phyloP scores from a whole-genome alignment of 2,329 filamentous ascomycete genomes.

The Fusarium brachygibbosum region DNA sequence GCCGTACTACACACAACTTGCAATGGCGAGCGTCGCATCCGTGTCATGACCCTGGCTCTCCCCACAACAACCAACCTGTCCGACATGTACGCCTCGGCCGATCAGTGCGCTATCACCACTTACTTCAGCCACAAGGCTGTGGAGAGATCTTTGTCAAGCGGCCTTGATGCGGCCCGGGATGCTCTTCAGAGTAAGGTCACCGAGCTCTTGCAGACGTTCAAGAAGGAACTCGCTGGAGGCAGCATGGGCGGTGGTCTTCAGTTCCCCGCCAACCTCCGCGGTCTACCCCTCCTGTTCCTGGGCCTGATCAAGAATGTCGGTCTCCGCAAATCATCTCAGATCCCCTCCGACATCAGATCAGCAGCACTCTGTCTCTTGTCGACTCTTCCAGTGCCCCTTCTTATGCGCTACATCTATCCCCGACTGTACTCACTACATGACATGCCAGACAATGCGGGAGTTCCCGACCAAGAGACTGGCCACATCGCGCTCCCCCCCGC shows the following conservation, averaged over 20 bases:
- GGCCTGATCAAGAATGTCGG: conserved; percentile 97
- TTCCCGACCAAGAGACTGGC: conserved; percentile 86
- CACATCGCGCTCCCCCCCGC: conserved; percentile 90
- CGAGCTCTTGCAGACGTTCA: conserved; percentile 93
- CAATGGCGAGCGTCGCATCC: conserved; percentile 95
- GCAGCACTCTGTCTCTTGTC: conserved; percentile 95
- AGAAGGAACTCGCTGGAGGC: conserved; percentile 94
- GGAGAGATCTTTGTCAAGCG: conserved; percentile 86
- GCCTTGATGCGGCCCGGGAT: conserved; percentile 91
- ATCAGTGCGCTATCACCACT: conserved; percentile 91
- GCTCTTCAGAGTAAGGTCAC: conserved; percentile 91
- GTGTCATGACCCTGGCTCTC: conserved; percentile 91
- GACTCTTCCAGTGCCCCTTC: conserved; percentile 87
- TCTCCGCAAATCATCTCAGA: conserved; percentile 91
- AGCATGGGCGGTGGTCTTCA: conserved; percentile 96
- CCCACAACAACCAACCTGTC: conserved; percentile 92
- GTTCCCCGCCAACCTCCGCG: conserved; percentile 92
- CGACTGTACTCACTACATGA: conserved; percentile 90
- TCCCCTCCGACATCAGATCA: conserved; percentile 92
- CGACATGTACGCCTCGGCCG: conserved; percentile 93
- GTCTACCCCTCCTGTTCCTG: conserved; percentile 89
- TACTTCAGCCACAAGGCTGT: conserved; percentile 99
- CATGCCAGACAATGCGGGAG: conserved; percentile 93
- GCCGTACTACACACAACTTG: conserved; percentile 97
- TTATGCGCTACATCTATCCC: conserved; percentile 94